phyloP scores from a whole-genome alignment of 1,284 basidiomycete species.

The Cystobasidium slooffiae region DNA sequence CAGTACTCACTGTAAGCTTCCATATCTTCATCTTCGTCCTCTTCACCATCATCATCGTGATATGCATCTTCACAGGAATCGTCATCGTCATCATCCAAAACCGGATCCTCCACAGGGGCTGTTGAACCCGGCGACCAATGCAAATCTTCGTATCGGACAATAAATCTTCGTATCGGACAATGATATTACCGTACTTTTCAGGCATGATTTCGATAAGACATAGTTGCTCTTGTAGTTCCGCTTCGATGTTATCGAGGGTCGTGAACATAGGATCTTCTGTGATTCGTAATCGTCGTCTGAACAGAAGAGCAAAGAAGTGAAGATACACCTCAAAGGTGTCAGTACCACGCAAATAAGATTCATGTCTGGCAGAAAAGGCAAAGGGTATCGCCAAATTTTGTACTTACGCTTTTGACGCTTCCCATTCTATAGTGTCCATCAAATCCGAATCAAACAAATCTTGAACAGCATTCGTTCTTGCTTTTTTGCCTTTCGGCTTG shows the following conservation, averaged over 20 bases:
- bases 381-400: not conserved
- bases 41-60: too few species aligned
- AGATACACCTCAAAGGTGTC: too few species aligned
- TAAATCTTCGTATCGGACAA: not conserved
- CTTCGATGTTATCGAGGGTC: not conserved
- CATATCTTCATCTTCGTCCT: too few species aligned
- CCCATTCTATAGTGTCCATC: slow-evolving; percentile 7
- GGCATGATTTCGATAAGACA: not conserved
- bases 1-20: too few species aligned
- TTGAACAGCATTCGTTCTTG: not conserved
- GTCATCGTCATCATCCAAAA: too few species aligned
- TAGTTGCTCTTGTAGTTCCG: slow-evolving; percentile 3
- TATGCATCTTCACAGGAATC: too few species aligned
- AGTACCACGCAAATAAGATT: too few species aligned
- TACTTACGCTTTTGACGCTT: not conserved
- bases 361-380: not conserved
- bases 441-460: not conserved
- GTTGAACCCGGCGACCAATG: too few species aligned
- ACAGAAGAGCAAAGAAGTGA: too few species aligned
- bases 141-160: not conserved
- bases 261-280: not conserved
- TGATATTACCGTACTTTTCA: not conserved
- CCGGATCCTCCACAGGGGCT: too few species aligned
- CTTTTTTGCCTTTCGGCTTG: not conserved
- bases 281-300: not conserved